phyloP scores from a whole-genome alignment of 2,329 filamentous ascomycete species.

The Aschersonia sp. region DNA sequence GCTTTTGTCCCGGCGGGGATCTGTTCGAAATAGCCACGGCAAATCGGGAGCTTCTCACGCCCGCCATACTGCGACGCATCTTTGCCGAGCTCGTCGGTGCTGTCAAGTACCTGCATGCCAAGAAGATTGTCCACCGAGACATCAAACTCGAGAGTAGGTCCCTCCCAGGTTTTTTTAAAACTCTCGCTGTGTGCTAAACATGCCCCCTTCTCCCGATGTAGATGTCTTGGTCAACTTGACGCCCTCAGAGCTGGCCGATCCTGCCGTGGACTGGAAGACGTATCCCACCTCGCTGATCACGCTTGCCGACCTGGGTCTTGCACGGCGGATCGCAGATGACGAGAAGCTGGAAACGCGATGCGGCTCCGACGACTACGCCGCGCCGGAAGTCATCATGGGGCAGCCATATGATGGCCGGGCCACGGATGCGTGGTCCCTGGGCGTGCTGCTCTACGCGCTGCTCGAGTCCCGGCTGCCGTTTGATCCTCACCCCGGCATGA shows the following conservation, averaged over 20 bases:
- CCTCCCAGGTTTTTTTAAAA: not conserved
- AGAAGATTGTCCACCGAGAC: conserved; percentile 86
- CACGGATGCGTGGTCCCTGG: conserved; percentile 90
- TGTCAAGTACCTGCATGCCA: conserved; percentile 69
- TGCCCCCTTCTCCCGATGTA: conserved; percentile 18
- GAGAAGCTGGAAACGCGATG: conserved; percentile 88
- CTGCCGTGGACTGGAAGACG: conserved; percentile 51
- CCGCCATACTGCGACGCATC: conserved; percentile 62
- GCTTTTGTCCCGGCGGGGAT: conserved; percentile 88
- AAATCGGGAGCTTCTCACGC: conserved; percentile 51
- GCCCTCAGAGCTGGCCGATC: conserved; percentile 47
- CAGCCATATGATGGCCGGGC: conserved; percentile 85
- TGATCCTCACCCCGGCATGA: conserved; percentile 71
- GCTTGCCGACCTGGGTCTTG: conserved; percentile 82
- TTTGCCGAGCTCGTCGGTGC: conserved; percentile 82
- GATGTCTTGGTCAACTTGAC: conserved; percentile 86
- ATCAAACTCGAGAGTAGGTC: conserved; percentile 87
- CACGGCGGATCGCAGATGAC: conserved; percentile 68
- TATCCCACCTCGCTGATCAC: conserved; percentile 77
- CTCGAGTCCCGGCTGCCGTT: conserved; percentile 90
- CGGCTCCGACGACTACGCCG: conserved; percentile 92
- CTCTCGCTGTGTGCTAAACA: not conserved
- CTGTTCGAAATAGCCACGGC: conserved; percentile 81
- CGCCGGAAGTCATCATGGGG: conserved; percentile 90
- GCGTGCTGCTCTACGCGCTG: conserved; percentile 82